Conservation (phyloP, 2,329 filamentous ascomycete species). For the Fusarium duplospermum region DNA sequence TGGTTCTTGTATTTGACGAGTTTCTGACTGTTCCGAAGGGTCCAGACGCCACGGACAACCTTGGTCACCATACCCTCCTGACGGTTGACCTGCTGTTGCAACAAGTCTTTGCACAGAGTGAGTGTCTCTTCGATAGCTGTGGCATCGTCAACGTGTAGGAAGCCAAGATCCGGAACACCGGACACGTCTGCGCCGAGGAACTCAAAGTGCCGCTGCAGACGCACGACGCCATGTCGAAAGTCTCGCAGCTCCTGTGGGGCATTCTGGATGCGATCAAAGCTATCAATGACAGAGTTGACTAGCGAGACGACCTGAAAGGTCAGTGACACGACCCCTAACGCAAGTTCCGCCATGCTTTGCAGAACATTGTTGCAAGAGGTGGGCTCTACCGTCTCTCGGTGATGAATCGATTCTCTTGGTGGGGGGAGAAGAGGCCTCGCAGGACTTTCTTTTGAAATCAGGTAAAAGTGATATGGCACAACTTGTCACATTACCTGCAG, state of each 20-base stretch:
- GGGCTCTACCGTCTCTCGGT: neutral
- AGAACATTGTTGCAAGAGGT: slow-evolving; percentile 5
- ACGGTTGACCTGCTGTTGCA: neutral
- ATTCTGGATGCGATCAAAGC: slow-evolving; percentile 17
- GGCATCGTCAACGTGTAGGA: neutral
- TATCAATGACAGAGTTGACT: slow-evolving; percentile 14
- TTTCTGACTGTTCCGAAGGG: neutral
- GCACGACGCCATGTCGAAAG: slow-evolving; percentile 12
- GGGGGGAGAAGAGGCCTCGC: neutral
- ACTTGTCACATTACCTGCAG: neutral
- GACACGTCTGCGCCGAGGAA: neutral
- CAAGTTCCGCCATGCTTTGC: slow-evolving; percentile 8
- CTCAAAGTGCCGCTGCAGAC: slow-evolving; percentile 17
- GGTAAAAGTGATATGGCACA: neutral
- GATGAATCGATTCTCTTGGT: neutral
- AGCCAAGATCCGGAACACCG: neutral
- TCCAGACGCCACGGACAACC: slow-evolving; percentile 7
- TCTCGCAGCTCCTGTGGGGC: slow-evolving; percentile 18
- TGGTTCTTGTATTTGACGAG: slow-evolving; percentile 11
- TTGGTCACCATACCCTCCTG: neutral
- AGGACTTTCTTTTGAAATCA: neutral
- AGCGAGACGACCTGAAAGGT: slow-evolving; percentile 10
- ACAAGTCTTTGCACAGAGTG: neutral
- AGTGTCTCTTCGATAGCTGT: slow-evolving; percentile 7
- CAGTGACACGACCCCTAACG: slow-evolving; percentile 9